phyloP scores from a whole-genome alignment of 2,329 filamentous ascomycete genomes.

The Fusarium sp. region DNA sequence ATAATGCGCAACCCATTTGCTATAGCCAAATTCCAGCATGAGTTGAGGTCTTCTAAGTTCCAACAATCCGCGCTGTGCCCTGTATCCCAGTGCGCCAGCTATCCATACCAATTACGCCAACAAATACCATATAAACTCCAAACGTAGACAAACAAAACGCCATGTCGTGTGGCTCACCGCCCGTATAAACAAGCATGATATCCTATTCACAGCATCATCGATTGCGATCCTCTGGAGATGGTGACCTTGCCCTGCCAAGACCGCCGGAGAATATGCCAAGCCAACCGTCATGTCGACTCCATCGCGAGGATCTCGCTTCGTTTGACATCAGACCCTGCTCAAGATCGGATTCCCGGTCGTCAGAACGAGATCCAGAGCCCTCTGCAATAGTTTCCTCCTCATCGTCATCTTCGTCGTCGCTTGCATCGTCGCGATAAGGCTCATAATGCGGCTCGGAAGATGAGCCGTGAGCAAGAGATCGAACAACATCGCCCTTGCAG shows the following conservation, averaged over 20 bases:
- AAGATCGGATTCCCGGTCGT: constrained; percentile 56
- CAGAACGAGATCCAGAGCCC: constrained; percentile 52
- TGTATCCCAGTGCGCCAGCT: constrained; percentile 30
- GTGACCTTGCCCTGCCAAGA: constrained; percentile 43
- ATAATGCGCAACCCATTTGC: constrained; percentile 23
- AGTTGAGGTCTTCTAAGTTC: constrained; percentile 27
- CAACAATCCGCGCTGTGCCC: constrained; percentile 29
- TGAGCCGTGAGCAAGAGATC: constrained; percentile 71
- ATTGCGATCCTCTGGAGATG: constrained; percentile 48
- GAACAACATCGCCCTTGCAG: constrained; percentile 96
- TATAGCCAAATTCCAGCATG: constrained; percentile 31
- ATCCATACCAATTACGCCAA: constrained; percentile 24
- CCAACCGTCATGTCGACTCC: constrained; percentile 55
- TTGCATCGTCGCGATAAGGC: constrained; percentile 68
- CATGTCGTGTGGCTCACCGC: constrained; percentile 19
- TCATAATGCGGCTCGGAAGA: constrained; percentile 68
- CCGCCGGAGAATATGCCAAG: constrained; percentile 56
- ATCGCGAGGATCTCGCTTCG: constrained; percentile 39
- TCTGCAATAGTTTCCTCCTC: constrained; percentile 58
- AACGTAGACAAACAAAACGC: constrained; percentile 36
- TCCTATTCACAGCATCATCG: constrained; percentile 28
- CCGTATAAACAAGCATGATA: constrained; percentile 8
- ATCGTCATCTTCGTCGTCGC: constrained; percentile 58
- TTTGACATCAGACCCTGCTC: constrained; percentile 59
- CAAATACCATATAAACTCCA: constrained; percentile 33